Base-by-base conservation (phyloP, 1,284 basidiomycete species). In the Rhodotorula sp. region DNA sequence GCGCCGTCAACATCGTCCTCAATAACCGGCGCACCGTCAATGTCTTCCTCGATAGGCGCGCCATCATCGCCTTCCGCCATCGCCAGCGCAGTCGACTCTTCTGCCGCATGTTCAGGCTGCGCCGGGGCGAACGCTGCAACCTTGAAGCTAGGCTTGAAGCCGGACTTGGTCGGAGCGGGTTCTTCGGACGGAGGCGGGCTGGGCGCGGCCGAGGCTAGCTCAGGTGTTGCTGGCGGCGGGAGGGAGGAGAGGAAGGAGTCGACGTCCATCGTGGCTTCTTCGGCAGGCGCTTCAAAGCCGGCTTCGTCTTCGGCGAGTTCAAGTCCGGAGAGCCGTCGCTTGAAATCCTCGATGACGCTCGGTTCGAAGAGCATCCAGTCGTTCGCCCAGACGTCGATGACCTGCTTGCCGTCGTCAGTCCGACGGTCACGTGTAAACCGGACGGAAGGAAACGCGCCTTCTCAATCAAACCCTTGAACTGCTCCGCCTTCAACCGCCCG, bases 401-500 rank as follows among this genome's bases (percentile, higher is more conserved):
- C 69, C 69, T 73, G 58, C 20, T 28, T 18, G 40, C 13, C 26
- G 26, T 24, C 16, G 16, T 6, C 2, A 51, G 2, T 5, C n/a
- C 4, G 20, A n/a, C 3, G 6, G 1, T 37, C 40, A 56, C 2
- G 30, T 6, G 26, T 28, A 10, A 28, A 37, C 18, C 37, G 13
- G 15, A 16, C 15, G n/a, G 5, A 26, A 2, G 4, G 11, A 18
- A 9, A 18, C 72, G 26, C 47, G 70, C 72, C 53, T 67, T 71
- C 57, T 66, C 66, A 62, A 97, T 90, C 80, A 95, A 91, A 71
- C 88, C 89, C 81, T 90, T 94, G 84, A 97, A 97, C 2, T 89
- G 89, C 75, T 95, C 91, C 22, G 93, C 94, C 10, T 92, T 94
- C 78, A 97, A 92, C 54, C 91, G 85, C 5, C 94, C 94, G 1